A percentile compares a stretch with the other conserved stretches of the same genome.
Conservation (phyloP, 768 basidiomycete genomes). For the Boletus eberwhitei region DNA sequence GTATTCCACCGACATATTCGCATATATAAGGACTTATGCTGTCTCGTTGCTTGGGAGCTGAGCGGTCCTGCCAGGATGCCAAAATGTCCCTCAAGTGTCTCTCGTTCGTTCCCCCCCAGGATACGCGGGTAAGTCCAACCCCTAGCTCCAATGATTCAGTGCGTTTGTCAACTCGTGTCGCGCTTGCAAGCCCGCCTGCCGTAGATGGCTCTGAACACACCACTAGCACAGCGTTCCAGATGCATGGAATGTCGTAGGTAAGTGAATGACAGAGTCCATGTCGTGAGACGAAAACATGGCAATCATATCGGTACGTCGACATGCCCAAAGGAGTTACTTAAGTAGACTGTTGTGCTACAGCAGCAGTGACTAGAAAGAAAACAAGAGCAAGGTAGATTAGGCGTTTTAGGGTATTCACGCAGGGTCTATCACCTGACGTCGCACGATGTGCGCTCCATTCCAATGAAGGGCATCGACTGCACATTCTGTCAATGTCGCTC, state of each 20-base stretch:
- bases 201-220: not conserved
- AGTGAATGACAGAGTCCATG: conserved; percentile 1
- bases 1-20: not conserved
- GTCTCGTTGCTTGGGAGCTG: not conserved
- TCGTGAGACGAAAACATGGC: not conserved
- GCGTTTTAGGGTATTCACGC: conserved; percentile 37
- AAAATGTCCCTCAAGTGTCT: not conserved
- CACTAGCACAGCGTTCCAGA: not conserved
- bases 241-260: conserved; percentile 1
- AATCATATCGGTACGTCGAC: conserved; percentile 19
- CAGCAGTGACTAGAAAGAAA: not conserved
- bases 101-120: not conserved
- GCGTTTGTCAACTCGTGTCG: not conserved
- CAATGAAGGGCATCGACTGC: conserved; percentile 29
- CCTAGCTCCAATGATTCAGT: not conserved
- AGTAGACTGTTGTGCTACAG: conserved; percentile 5
- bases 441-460: conserved; percentile 20
- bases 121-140: not conserved
- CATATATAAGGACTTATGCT: conserved; percentile 14
- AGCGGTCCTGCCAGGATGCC: not conserved
- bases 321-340: conserved; percentile 5
- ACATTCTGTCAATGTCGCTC: conserved; percentile 30
- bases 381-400: conserved; percentile 5
- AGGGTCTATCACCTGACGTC: conserved; percentile 37
- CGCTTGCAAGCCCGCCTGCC: not conserved